These are phyloP conservation scores for Citrullus amarus DNA, from an alignment of 306 rosid genomes.

Conservation along the genomic window DNA sequence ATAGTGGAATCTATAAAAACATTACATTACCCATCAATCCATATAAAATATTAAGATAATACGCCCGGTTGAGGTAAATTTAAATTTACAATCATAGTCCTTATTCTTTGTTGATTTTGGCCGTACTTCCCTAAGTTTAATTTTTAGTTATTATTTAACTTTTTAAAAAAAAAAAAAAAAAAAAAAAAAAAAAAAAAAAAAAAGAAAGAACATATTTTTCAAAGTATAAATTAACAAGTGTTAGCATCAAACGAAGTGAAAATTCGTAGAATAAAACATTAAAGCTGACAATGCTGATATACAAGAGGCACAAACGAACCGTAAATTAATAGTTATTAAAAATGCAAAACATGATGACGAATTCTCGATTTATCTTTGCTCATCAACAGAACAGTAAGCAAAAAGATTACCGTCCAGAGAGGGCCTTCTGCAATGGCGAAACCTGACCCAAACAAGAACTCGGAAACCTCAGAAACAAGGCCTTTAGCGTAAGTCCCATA, in stretches of 20 bases:
- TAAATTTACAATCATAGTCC: too few relatives aligned
- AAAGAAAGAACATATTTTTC: too few relatives aligned
- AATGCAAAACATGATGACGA: background rate
- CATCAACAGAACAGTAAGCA: background rate
- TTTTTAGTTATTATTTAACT: background rate
- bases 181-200: too few relatives aligned
- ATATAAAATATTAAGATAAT: too few relatives aligned
- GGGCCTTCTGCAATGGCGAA: constrained; percentile 95
- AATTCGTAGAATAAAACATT: background rate
- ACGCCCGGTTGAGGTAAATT: too few relatives aligned
- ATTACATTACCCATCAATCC: too few relatives aligned
- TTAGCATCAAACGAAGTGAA: background rate
- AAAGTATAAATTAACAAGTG: background rate
- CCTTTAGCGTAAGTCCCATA: constrained; percentile 69
- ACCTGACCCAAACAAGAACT: constrained; percentile 78
- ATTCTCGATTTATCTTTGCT: background rate
- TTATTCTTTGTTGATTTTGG: too few relatives aligned
- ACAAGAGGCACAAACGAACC: background rate
- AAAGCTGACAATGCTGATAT: background rate
- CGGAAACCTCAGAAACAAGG: constrained; percentile 80
- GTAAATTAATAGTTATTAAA: background rate
- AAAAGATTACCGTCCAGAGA: constrained; percentile 75
- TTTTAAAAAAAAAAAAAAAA: background rate
- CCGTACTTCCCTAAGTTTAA: too few relatives aligned
- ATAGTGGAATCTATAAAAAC: too few relatives aligned